Conservation (phyloP, 305 asterid genomes). For the Solanum aculeatissimum region DNA sequence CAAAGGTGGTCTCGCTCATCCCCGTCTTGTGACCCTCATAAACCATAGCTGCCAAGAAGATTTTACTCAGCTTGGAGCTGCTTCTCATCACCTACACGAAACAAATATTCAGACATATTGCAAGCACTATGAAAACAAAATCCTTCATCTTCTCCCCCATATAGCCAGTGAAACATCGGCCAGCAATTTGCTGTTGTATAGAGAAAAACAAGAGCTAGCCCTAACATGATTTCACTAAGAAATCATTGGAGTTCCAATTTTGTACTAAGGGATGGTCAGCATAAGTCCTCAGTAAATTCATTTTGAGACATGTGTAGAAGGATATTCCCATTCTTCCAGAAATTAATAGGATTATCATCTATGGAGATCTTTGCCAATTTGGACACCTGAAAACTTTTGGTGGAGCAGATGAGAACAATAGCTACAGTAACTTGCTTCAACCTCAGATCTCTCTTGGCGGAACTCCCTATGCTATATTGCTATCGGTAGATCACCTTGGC, state of each 20-base stretch:
- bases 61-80: constrained; percentile 63
- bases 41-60: constrained; percentile 95
- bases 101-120: background rate
- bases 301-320: background rate
- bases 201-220: background rate
- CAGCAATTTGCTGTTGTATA: too few species aligned
- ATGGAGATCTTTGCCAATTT: background rate
- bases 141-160: background rate
- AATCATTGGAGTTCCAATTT: background rate
- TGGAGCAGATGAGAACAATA: background rate
- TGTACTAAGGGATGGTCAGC: background rate
- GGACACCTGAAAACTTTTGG: background rate
- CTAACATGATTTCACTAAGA: background rate
- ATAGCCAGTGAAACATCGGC: background rate
- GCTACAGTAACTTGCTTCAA: background rate
- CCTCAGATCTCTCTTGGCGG: background rate
- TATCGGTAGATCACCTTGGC: background rate
- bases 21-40: constrained; percentile 92
- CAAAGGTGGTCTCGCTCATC: constrained; percentile 93
- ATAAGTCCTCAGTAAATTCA: background rate
- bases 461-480: background rate
- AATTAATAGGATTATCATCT: background rate
- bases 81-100: constrained; percentile 64
- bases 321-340: background rate
- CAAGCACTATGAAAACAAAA: background rate